These are phyloP conservation scores for Euphorbia tirucalli DNA, from an alignment of 345 rosid species.

Conservation along the genomic window DNA sequence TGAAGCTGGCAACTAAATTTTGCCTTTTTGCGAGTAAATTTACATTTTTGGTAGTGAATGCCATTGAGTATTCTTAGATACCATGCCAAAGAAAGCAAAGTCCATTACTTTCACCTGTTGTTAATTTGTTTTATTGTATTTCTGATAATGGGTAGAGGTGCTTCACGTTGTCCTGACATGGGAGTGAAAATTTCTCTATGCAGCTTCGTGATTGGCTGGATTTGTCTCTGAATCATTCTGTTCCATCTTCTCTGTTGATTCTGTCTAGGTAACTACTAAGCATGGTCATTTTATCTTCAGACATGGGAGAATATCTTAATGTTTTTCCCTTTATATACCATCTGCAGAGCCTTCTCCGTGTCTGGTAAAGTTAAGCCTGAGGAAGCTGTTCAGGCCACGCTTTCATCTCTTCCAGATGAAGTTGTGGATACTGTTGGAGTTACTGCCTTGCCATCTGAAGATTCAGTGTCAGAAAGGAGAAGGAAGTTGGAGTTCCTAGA, in stretches of 20 bases:
- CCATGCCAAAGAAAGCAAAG: conserved; percentile 4
- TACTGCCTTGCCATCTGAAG: conserved; percentile 87
- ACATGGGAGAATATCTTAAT: conserved; percentile 7
- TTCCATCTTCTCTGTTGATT: conserved; percentile 90
- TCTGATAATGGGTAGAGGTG: not conserved
- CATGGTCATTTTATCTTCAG: conserved; percentile 11
- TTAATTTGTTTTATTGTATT: conserved; percentile 3
- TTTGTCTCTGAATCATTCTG: conserved; percentile 84
- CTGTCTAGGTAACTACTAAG: conserved; percentile 64
- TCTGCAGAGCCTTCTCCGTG: conserved; percentile 72
- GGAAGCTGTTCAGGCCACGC: conserved; percentile 98
- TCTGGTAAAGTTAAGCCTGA: conserved; percentile 94
- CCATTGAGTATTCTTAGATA: not conserved
- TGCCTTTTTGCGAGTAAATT: not conserved
- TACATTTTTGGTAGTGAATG: conserved; percentile 5
- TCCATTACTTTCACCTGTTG: not conserved
- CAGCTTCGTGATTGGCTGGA: conserved; percentile 95
- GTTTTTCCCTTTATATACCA: conserved; percentile 5
- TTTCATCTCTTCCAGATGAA: conserved; percentile 95
- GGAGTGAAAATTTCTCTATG: conserved; percentile 26
- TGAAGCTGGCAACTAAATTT: not conserved
- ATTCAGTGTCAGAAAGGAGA: conserved; percentile 85
- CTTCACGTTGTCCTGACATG: conserved; percentile 17
- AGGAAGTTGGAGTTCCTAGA: conserved; percentile 91
- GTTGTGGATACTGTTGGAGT: conserved; percentile 92